Conservation (phyloP, 2,329 filamentous ascomycete genomes). For the Drechslerella stenobrocha region DNA sequence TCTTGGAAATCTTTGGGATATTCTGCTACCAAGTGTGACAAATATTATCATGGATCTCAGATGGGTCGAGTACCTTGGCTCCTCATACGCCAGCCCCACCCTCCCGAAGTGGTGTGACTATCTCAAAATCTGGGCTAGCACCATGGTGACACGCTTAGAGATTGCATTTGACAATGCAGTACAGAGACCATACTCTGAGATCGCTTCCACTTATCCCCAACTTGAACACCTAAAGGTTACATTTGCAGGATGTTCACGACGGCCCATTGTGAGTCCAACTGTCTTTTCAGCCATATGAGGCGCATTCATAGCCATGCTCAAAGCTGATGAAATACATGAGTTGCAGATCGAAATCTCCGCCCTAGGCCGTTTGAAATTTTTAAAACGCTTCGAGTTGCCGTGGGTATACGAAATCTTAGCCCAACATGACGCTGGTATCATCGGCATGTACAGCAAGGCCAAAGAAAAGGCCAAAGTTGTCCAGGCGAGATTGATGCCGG, state of each 20-base stretch:
- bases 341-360: constrained; percentile 16
- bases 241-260: neutral
- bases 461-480: constrained; percentile 30
- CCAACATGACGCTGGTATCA: neutral
- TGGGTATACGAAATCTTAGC: constrained; percentile 18
- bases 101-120: neutral
- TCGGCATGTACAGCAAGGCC: constrained; percentile 30
- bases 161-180: constrained; percentile 5
- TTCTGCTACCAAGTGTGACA: constrained; percentile 10
- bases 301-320: neutral
- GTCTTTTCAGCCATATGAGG: too few relatives aligned
- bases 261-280: neutral
- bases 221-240: constrained; percentile 9
- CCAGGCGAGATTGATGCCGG: constrained; percentile 3
- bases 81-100: neutral
- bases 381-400: constrained; percentile 14
- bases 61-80: neutral
- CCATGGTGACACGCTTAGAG: neutral
- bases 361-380: constrained; percentile 15
- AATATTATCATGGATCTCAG: constrained; percentile 13
- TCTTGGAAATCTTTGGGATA: constrained; percentile 6
- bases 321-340: neutral
- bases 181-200: constrained; percentile 15
- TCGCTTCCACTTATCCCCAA: constrained; percentile 7
- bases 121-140: neutral